phyloP scores from a whole-genome alignment of 352 stramenopile genomes.

The Paralagenidium karlingii region DNA sequence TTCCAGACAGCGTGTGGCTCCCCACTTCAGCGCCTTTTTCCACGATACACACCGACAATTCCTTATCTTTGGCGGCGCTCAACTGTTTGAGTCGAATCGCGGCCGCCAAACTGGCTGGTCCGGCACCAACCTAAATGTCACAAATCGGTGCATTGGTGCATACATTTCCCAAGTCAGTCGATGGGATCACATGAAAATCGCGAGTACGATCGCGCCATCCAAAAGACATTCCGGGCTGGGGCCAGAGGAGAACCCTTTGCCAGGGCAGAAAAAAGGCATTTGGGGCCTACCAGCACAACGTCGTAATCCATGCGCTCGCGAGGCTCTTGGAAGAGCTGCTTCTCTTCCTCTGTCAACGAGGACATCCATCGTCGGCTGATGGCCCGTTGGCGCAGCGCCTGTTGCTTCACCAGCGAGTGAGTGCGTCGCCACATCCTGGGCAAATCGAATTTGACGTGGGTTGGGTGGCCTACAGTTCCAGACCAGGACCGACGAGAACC shows the following conservation, averaged over 20 bases:
- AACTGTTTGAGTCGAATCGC: conserved; percentile 98
- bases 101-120: conserved; percentile 88
- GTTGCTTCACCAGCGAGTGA: no score
- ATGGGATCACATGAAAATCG: no score
- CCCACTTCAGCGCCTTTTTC: conserved; percentile 95
- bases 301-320: conserved; percentile 97
- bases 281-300: conserved; percentile 92
- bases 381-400: no score
- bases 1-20: conserved; percentile 96
- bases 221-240: background rate
- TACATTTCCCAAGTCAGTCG: no score
- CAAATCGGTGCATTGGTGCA: background rate
- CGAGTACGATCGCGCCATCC: no score
- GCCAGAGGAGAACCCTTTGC: no score
- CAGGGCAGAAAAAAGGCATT: conserved; percentile 1
- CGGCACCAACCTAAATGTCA: conserved; percentile 42
- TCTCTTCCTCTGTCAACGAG: conserved; percentile 38
- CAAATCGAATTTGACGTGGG: no score
- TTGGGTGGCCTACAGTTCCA: no score
- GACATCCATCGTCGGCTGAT: no score
- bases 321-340: conserved; percentile 50
- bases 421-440: no score
- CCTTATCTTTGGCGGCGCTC: conserved; percentile 84
- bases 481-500: no score
- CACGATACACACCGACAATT: conserved; percentile 92